A percentile compares a stretch with the other conserved stretches of the same genome.
These are phyloP conservation scores for Hypoxylon crocopeplum DNA, from an alignment of 495 filamentous ascomycete genomes.

Conservation along the genomic window DNA sequence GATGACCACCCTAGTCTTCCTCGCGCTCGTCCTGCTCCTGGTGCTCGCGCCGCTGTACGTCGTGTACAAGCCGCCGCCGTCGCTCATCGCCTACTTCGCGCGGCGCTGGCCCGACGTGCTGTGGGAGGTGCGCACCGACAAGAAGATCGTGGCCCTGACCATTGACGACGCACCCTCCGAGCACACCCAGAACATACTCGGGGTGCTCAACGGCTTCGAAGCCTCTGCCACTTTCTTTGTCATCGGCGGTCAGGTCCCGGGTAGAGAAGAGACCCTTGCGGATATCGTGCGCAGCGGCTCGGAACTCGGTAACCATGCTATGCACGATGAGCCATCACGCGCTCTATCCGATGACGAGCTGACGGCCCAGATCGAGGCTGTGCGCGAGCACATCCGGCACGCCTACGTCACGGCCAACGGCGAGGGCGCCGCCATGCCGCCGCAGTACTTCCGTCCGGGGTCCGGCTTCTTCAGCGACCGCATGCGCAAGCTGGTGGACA, in stretches of 20 bases:
- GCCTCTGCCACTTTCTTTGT: conserved; percentile 80
- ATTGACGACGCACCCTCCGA: conserved; percentile 83
- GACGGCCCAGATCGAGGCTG: conserved; percentile 49
- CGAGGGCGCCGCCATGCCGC: conserved; percentile 35
- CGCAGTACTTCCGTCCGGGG: conserved; percentile 77
- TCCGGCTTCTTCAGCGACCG: conserved; percentile 77
- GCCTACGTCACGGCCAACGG: conserved; percentile 59
- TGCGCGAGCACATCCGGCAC: conserved; percentile 56
- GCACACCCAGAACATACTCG: conserved; percentile 74
- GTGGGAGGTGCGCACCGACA: conserved; percentile 64
- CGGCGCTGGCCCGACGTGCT: conserved; percentile 77
- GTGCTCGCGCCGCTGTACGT: conserved; percentile 65
- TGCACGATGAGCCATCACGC: conserved; percentile 78
- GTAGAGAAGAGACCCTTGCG: conserved; percentile 62
- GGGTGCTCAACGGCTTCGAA: conserved; percentile 60
- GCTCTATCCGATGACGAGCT: conserved; percentile 50
- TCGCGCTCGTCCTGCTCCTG: conserved; percentile 55
- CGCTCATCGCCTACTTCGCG: conserved; percentile 71
- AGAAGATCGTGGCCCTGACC: conserved; percentile 76
- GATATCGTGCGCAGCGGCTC: conserved; percentile 68
- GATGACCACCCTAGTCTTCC: conserved; percentile 60
- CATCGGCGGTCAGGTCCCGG: conserved; percentile 75
- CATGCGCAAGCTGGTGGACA: conserved; percentile 63
- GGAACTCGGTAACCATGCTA: conserved; percentile 85
- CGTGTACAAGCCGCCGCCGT: conserved; percentile 74